Conservation (phyloP, 495 filamentous ascomycete species). For the Sphaerosporella brunnea region DNA sequence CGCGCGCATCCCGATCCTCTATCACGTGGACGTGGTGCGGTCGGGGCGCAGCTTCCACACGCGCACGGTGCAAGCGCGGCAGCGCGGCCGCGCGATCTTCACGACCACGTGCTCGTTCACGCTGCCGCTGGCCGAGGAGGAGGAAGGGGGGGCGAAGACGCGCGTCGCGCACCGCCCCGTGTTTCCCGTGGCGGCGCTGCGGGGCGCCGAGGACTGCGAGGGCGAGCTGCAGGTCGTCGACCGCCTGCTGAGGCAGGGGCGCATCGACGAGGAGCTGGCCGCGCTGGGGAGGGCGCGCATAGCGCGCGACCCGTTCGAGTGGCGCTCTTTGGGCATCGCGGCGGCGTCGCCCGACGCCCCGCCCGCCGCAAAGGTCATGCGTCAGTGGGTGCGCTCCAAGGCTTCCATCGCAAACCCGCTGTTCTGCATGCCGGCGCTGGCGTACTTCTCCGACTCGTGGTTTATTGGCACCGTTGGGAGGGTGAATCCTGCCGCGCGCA, state of each 20-base stretch:
- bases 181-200: constrained; percentile 35
- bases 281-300: neutral
- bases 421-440: constrained; percentile 69
- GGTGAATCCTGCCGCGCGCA: constrained; percentile 15
- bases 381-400: constrained; percentile 63
- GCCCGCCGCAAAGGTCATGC: constrained; percentile 44
- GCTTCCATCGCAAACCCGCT: constrained; percentile 53
- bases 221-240: constrained; percentile 15
- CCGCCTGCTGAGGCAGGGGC: constrained; percentile 11
- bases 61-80: constrained; percentile 84
- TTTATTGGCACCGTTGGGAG: constrained; percentile 78
- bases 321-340: constrained; percentile 34
- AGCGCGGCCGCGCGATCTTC: constrained; percentile 80
- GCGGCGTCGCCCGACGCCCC: constrained; percentile 25
- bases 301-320: constrained; percentile 39
- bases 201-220: constrained; percentile 15
- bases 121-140: constrained; percentile 34
- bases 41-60: constrained; percentile 83
- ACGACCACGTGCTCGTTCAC: constrained; percentile 86
- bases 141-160: constrained; percentile 27
- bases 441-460: constrained; percentile 79
- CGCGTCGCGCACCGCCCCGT: constrained; percentile 34
- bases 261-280: constrained; percentile 2
- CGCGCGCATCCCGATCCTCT: constrained; percentile 67
- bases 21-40: constrained; percentile 80